phyloP scores from a whole-genome alignment of 2,329 filamentous ascomycete genomes.

The Calonectria montana region DNA sequence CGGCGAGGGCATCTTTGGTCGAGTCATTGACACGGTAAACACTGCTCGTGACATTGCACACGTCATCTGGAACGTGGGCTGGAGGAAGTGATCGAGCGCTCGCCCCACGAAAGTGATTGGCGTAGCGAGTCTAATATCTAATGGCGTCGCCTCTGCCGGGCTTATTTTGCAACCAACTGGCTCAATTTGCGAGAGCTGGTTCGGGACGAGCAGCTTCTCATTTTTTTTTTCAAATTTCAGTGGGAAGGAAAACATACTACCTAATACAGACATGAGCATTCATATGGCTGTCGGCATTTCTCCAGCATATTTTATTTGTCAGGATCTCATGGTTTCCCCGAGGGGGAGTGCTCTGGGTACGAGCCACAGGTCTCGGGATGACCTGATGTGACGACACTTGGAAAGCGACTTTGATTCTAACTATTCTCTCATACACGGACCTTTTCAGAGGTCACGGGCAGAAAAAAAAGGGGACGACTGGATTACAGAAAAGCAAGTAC shows the following conservation, averaged over 20 bases:
- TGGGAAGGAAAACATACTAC: background rate
- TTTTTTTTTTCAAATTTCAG: background rate
- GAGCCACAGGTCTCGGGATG: background rate
- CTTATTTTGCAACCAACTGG: background rate
- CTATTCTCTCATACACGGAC: slow-evolving; percentile 27
- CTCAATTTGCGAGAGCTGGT: background rate
- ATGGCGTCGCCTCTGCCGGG: slow-evolving; percentile 7
- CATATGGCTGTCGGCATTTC: background rate
- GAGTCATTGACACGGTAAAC: slow-evolving; percentile 84
- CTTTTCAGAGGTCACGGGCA: slow-evolving; percentile 20
- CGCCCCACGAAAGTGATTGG: background rate
- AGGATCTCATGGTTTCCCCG: background rate
- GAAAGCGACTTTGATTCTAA: slow-evolving; percentile 31
- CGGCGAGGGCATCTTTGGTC: slow-evolving; percentile 76
- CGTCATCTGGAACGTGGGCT: slow-evolving; percentile 78
- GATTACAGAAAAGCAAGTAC: slow-evolving; percentile 40
- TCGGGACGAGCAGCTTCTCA: background rate
- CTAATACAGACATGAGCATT: slow-evolving; percentile 17
- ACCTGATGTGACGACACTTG: slow-evolving; percentile 20
- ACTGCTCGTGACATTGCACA: slow-evolving; percentile 77
- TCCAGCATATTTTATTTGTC: slow-evolving; percentile 19
- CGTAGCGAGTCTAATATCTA: slow-evolving; percentile 18
- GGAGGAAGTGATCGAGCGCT: slow-evolving; percentile 61
- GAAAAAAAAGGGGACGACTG: background rate
- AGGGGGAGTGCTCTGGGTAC: slow-evolving; percentile 8